Percentiles rank a stretch among this genome's conserved stretches.
phyloP scores from a whole-genome alignment of 192 early-diverging fungal genomes.

The Coemansia sp. region DNA sequence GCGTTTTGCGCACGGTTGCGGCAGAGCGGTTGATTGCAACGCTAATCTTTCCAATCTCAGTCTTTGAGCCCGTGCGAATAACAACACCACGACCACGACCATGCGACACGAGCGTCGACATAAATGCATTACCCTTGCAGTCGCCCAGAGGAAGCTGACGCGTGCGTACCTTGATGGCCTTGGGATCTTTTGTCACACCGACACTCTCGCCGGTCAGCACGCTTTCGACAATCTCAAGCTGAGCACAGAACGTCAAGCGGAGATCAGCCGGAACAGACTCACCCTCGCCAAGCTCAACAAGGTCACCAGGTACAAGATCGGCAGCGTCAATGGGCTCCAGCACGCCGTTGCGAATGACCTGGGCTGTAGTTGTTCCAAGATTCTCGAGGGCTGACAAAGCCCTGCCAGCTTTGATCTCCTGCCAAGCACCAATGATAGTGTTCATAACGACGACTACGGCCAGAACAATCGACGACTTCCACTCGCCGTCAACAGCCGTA shows the following conservation, averaged over 20 bases:
- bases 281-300: slow-evolving; percentile 80
- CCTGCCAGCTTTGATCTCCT: slow-evolving; percentile 94
- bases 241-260: slow-evolving; percentile 63
- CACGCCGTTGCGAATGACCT: slow-evolving; percentile 73
- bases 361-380: slow-evolving; percentile 74
- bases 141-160: slow-evolving; percentile 73
- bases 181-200: slow-evolving; percentile 62
- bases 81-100: slow-evolving; percentile 93
- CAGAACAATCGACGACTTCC: slow-evolving; percentile 74
- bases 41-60: slow-evolving; percentile 95
- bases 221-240: slow-evolving; percentile 68
- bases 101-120: slow-evolving; percentile 88
- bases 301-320: slow-evolving; percentile 84
- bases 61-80: slow-evolving; percentile 78
- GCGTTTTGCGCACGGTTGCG: slow-evolving; percentile 56
- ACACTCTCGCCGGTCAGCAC: slow-evolving; percentile 73
- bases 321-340: slow-evolving; percentile 73
- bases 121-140: slow-evolving; percentile 95
- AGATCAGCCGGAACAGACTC: slow-evolving; percentile 87
- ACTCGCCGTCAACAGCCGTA: slow-evolving; percentile 82
- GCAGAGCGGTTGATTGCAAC: slow-evolving; percentile 71
- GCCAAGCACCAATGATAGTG: slow-evolving; percentile 86
- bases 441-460: slow-evolving; percentile 84
- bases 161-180: slow-evolving; percentile 49
- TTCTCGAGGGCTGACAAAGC: slow-evolving; percentile 88